These are phyloP conservation scores for Clonostachys rhizophaga DNA, from an alignment of 2,329 filamentous ascomycete species.

Conservation along the genomic window DNA sequence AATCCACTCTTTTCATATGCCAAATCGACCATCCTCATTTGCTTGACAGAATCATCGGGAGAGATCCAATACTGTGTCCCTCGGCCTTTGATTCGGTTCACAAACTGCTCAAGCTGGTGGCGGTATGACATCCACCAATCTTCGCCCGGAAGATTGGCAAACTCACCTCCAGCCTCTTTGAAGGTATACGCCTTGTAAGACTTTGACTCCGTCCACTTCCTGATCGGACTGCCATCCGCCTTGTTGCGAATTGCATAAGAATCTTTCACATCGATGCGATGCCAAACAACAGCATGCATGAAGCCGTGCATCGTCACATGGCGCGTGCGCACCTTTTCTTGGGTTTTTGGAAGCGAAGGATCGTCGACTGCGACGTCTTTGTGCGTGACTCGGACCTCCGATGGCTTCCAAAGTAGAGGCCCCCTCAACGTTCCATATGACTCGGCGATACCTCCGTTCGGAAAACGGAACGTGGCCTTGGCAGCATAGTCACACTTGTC, in stretches of 20 bases:
- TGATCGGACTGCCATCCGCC: constrained; percentile 8
- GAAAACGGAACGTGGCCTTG: constrained; percentile 28
- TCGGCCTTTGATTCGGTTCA: constrained; percentile 33
- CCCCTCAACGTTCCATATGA: constrained; percentile 17
- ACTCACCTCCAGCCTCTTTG: constrained; percentile 19
- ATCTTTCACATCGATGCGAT: constrained; percentile 29
- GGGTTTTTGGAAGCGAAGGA: constrained; percentile 6
- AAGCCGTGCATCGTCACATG: constrained; percentile 19
- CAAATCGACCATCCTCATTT: constrained; percentile 41
- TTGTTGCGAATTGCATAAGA: constrained; percentile 18
- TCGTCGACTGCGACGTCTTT: constrained; percentile 5
- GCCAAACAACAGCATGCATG: constrained; percentile 16
- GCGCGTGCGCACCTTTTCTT: constrained; percentile 15
- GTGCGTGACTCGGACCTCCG: constrained; percentile 14
- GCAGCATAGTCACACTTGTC: constrained; percentile 25
- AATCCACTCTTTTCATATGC: constrained; percentile 31
- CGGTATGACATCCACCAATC: constrained; percentile 37
- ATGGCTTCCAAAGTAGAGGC: constrained; percentile 7
- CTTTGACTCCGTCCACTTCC: constrained; percentile 14
- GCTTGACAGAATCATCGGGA: constrained; percentile 32
- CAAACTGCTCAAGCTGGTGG: constrained; percentile 42
- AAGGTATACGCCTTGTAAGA: constrained; percentile 26
- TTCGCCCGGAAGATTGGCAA: constrained; percentile 19
- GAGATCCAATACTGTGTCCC: constrained; percentile 31
- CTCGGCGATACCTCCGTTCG: constrained; percentile 27